Evolutionary conservation across 208 protist genomes (phyloP).

Genomic region (Polymyxa betae): DNA sequence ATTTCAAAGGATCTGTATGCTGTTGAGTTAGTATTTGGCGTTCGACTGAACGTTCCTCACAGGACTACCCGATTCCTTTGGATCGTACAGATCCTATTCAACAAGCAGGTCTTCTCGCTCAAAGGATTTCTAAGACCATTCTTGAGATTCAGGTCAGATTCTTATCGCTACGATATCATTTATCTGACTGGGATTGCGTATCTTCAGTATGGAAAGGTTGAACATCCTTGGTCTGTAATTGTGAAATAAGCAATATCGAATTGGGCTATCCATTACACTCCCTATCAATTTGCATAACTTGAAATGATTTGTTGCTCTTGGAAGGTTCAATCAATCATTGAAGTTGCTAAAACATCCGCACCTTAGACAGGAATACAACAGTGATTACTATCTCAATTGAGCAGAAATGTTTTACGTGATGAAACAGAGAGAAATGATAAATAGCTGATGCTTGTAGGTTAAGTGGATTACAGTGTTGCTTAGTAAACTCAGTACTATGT

Average conservation of each 20-base stretch:
- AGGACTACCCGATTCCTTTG: conserved; percentile 57
- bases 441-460: too few relatives aligned
- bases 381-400: too few relatives aligned
- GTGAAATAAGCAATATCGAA: conserved; percentile 50
- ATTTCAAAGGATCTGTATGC: conserved; percentile 53
- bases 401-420: too few relatives aligned
- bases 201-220: conserved; percentile 59
- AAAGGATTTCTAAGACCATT: conserved; percentile 58
- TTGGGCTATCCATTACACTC: too few relatives aligned
- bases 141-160: conserved; percentile 52
- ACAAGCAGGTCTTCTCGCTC: conserved; percentile 54
- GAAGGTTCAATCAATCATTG: too few relatives aligned
- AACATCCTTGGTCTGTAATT: conserved; percentile 61
- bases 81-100: conserved; percentile 4
- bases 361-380: too few relatives aligned
- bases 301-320: too few relatives aligned
- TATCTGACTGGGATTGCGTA: background rate
- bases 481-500: too few relatives aligned
- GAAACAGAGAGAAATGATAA: too few relatives aligned
- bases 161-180: background rate
- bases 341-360: too few relatives aligned
- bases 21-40: background rate
- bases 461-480: too few relatives aligned
- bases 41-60: background rate
- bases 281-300: too few relatives aligned